Evolutionary conservation across 495 filamentous ascomycete species (phyloP).

Genomic region (Aspergillus campestris): DNA sequence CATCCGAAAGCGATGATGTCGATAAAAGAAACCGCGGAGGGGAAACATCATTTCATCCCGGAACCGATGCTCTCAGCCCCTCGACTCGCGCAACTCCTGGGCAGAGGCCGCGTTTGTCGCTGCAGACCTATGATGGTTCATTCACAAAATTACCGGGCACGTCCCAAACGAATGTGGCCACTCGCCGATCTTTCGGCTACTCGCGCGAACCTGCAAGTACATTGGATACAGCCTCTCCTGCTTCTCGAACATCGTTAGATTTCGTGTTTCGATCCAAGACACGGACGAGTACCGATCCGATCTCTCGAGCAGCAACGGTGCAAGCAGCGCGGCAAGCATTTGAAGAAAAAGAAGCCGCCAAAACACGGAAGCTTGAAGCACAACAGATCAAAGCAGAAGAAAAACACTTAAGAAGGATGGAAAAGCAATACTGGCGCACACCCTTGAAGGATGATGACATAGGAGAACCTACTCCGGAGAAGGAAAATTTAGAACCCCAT

Average conservation of each 20-base stretch:
- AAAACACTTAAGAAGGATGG: constrained; percentile 28
- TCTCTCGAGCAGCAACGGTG: constrained; percentile 44
- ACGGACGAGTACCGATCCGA: constrained; percentile 38
- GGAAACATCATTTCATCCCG: constrained; percentile 15
- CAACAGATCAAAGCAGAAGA: constrained; percentile 45
- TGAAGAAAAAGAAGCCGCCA: constrained; percentile 50
- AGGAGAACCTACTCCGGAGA: constrained; percentile 3
- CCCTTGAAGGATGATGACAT: constrained; percentile 14
- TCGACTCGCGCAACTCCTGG: constrained; percentile 21
- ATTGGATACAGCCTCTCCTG: constrained; percentile 38
- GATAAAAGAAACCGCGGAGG: constrained; percentile 24
- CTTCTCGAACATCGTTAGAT: constrained; percentile 48
- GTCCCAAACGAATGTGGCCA: constrained; percentile 46
- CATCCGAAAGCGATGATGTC: constrained; percentile 38
- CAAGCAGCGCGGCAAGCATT: constrained; percentile 49
- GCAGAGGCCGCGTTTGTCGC: constrained; percentile 29
- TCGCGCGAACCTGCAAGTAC: constrained; percentile 36
- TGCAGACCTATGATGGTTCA: constrained; percentile 42
- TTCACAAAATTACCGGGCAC: constrained; percentile 36
- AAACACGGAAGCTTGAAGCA: constrained; percentile 46
- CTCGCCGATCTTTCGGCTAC: constrained; percentile 42
- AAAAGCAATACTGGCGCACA: constrained; percentile 20
- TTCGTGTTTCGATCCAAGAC: constrained; percentile 45
- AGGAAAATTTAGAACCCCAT: background rate
- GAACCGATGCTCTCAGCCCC: constrained; percentile 19